A percentile compares a stretch with the other conserved stretches of the same genome.
These are phyloP conservation scores for Colletotrichum tamarilloi DNA, from an alignment of 2,329 filamentous ascomycete genomes.

Conservation along the genomic window DNA sequence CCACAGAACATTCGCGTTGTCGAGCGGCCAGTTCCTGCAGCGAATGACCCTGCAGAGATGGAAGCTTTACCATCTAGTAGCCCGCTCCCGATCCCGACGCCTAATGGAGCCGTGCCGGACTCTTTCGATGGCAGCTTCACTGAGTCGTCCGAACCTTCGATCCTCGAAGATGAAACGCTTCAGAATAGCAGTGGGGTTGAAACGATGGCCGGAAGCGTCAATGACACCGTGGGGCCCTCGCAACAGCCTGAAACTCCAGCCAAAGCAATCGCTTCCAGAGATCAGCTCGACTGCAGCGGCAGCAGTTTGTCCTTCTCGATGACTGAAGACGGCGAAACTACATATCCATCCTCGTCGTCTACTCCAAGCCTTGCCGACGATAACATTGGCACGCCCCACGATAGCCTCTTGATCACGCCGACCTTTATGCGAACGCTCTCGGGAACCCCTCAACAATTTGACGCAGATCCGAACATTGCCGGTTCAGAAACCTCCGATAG, in stretches of 20 bases:
- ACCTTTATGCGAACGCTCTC: constrained; percentile 32
- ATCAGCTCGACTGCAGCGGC: constrained; percentile 8
- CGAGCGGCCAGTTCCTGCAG: constrained; percentile 30
- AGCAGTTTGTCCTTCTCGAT: constrained; percentile 16
- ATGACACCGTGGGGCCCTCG: constrained; percentile 15
- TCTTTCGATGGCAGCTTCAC: constrained; percentile 26
- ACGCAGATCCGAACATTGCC: constrained; percentile 29
- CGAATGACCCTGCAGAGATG: constrained; percentile 33
- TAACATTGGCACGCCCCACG: constrained; percentile 36
- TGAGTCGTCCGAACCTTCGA: constrained; percentile 31
- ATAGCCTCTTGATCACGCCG: constrained; percentile 39
- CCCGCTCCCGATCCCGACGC: constrained; percentile 22
- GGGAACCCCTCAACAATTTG: constrained; percentile 24
- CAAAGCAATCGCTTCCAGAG: constrained; percentile 17
- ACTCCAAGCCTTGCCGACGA: constrained; percentile 39
- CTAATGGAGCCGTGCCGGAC: constrained; percentile 16
- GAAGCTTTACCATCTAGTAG: constrained; percentile 26
- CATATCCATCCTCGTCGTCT: constrained; percentile 35
- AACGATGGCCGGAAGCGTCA: constrained; percentile 19
- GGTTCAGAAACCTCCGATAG: constrained; percentile 30
- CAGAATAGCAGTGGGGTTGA: constrained; percentile 22
- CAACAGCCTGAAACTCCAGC: constrained; percentile 32
- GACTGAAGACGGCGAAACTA: constrained; percentile 34
- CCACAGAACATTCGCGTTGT: constrained; percentile 37
- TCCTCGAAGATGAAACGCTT: constrained; percentile 33